Evolutionary conservation across 2,329 filamentous ascomycete species (phyloP).

Genomic region (Teratosphaeria gauchensis): DNA sequence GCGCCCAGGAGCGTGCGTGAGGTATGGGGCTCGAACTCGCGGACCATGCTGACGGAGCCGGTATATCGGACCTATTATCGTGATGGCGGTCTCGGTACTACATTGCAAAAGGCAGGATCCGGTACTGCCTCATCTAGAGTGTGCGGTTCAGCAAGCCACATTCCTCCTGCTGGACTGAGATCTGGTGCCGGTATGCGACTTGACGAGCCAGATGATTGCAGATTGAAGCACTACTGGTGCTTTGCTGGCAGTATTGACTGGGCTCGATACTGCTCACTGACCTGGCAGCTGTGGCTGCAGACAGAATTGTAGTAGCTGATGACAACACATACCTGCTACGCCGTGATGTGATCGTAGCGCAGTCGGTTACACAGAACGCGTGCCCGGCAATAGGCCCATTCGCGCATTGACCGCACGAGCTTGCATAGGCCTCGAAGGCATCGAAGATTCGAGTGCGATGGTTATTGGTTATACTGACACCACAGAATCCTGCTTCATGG

Average conservation of each 20-base stretch:
- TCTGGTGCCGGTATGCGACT: not conserved
- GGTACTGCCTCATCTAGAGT: not conserved
- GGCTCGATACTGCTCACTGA: not conserved
- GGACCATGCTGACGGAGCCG: not conserved
- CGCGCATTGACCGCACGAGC: not conserved
- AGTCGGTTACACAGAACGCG: not conserved
- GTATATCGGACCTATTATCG: not conserved
- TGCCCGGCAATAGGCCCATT: not conserved
- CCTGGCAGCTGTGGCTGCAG: not conserved
- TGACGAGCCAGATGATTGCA: not conserved
- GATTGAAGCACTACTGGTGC: not conserved
- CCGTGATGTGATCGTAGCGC: not conserved
- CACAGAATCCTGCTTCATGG: not conserved
- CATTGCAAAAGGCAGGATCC: not conserved
- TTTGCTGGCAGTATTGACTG: not conserved
- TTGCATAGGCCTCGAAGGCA: not conserved
- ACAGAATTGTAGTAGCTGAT: not conserved
- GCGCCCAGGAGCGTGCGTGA: not conserved
- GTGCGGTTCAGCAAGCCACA: not conserved
- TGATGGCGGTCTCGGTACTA: not conserved
- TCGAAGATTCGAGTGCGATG: not conserved
- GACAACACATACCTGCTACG: not conserved
- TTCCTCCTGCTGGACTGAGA: not conserved
- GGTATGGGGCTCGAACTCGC: not conserved
- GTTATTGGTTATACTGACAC: not conserved